Base-by-base conservation (phyloP, 2,329 filamentous ascomycete genomes). In the Diaporthe sp. region DNA sequence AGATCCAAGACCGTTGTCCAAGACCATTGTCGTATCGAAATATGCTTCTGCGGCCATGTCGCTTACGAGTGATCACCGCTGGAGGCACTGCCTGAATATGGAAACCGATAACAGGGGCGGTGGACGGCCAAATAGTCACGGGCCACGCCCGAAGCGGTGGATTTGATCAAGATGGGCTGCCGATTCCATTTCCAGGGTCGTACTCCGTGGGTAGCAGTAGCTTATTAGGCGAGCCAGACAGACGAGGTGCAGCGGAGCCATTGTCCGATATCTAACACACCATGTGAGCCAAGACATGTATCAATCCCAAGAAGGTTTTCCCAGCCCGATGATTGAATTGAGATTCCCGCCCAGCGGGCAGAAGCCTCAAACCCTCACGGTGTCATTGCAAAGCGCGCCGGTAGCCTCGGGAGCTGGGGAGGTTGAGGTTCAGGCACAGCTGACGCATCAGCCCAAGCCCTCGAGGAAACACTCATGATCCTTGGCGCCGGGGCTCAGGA, bases 11-110 rank as follows among this genome's bases (percentile, higher is more conserved):
- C 57, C 57, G n/a, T 9, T 28, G 60, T 51, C 53, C 58, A 73
- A 55, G 71, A 55, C 47, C 58, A 65, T 49, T 73, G 58, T 73
- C 51, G 47, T 39, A 73, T 65, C 65, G 65, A 25, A 73, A 73
- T 44, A 73, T 73, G 71, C 71, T 73, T 73, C 58, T 73, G 42
- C 37, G 71, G 47, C 44, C 25, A 57, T 57, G 42, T 60, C 58
- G 37, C 34, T 70, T 31, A 49, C 61, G 25, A 57, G 37, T 44
- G 61, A 55, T 39, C 58, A 34, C 4, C 12, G 12, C 22, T 55
- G 58, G 58, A 65, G 28, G 25, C 37, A n/a, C 20, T 31, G 57
- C 42, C 44, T 15, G 47, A 20, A 55, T 47, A 7, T 44, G 34
- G 71, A 73, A 31, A 25, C 20, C n/a, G 20, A 34, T 25, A 13